These are phyloP conservation scores for Yamadazyma olivae DNA, from an alignment of 805 yeast genomes.

Conservation along the genomic window DNA sequence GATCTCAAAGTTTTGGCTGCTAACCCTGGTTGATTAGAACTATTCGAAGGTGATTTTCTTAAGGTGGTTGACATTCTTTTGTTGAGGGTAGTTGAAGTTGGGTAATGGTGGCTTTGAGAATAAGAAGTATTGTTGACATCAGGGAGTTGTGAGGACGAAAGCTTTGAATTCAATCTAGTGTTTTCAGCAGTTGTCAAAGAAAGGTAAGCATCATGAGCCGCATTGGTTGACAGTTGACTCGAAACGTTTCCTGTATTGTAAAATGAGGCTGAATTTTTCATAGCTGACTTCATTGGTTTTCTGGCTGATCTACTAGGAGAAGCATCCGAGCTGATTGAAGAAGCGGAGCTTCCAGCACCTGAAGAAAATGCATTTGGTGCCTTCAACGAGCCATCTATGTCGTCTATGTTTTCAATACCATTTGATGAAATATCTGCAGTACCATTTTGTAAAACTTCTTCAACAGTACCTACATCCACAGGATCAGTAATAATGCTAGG, in stretches of 20 bases:
- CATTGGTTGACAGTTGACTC: conserved; percentile 16
- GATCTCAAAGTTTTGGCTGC: conserved; percentile 31
- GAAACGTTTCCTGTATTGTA: conserved; percentile 8
- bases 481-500: conserved; percentile 22
- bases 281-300: conserved; percentile 51
- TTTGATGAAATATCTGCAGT: not conserved
- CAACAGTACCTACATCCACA: not conserved
- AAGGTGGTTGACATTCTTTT: conserved; percentile 26
- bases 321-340: conserved; percentile 29
- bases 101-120: conserved; percentile 14
- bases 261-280: conserved; percentile 37
- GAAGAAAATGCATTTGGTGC: conserved; percentile 21
- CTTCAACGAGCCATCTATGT: conserved; percentile 6
- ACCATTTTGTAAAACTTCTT: conserved; percentile 17
- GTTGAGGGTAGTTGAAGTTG: conserved; percentile 5
- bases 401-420: conserved; percentile 1
- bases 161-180: conserved; percentile 66
- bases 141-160: conserved; percentile 40
- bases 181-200: conserved; percentile 77
- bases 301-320: conserved; percentile 21
- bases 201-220: conserved; percentile 63
- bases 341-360: conserved; percentile 22
- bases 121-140: conserved; percentile 15
- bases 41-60: conserved; percentile 20
- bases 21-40: not conserved